Percentiles rank a stretch among this genome's conserved stretches.
Conservation (phyloP, 805 yeast species). For the Suhomyces prunicola region DNA sequence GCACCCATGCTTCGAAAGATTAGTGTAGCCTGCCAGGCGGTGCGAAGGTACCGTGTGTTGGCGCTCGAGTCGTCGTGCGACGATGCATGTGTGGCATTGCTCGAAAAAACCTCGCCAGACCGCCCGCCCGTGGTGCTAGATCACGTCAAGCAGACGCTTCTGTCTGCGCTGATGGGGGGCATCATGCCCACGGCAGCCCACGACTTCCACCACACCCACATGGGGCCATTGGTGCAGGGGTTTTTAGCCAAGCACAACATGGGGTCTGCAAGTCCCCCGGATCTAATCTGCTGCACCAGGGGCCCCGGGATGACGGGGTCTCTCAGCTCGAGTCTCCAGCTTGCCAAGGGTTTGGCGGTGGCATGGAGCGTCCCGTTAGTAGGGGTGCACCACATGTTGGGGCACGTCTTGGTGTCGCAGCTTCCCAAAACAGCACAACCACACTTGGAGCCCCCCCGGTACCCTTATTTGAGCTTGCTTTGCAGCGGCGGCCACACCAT, state of each 20-base stretch:
- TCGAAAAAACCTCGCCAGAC: slow-evolving; percentile 44
- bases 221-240: slow-evolving; percentile 50
- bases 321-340: slow-evolving; percentile 72
- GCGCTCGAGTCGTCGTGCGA: slow-evolving; percentile 95
- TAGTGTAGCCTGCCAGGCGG: slow-evolving; percentile 14
- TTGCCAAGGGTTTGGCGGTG: slow-evolving; percentile 79
- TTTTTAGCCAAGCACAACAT: slow-evolving; percentile 40
- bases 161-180: slow-evolving; percentile 72
- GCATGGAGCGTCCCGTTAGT: slow-evolving; percentile 77
- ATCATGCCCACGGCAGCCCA: slow-evolving; percentile 85
- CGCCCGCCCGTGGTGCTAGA: slow-evolving; percentile 49
- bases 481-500: slow-evolving; percentile 96
- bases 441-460: slow-evolving; percentile 50
- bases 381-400: slow-evolving; percentile 97
- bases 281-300: slow-evolving; percentile 81
- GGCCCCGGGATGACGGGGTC: slow-evolving; percentile 98
- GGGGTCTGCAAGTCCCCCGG: slow-evolving; percentile 44
- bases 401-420: slow-evolving; percentile 64
- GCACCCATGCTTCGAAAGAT: neutral
- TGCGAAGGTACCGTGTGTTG: slow-evolving; percentile 53
- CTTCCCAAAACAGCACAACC: slow-evolving; percentile 37
- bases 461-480: slow-evolving; percentile 72
- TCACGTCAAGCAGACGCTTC: slow-evolving; percentile 62
- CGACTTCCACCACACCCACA: slow-evolving; percentile 62
- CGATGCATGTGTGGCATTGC: slow-evolving; percentile 84